Percentiles rank a stretch among this genome's conserved stretches.
These are phyloP conservation scores for Russula abietina DNA, from an alignment of 768 basidiomycete species.

Conservation along the genomic window DNA sequence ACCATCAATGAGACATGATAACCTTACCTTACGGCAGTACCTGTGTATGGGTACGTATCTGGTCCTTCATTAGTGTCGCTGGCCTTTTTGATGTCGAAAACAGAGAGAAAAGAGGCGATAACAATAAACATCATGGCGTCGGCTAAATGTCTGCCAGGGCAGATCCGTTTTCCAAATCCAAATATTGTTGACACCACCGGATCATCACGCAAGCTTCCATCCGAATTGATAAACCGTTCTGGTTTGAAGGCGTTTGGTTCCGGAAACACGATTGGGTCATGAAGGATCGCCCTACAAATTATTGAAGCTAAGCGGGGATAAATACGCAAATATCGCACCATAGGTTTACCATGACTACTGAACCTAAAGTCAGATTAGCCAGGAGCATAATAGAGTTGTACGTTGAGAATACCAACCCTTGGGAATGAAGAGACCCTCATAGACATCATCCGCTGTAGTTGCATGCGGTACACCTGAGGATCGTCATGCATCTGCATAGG, in stretches of 20 bases:
- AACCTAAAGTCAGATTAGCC: slow-evolving; percentile 2
- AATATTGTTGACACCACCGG: not conserved
- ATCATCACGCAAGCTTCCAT: too few species aligned
- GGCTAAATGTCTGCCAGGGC: not conserved
- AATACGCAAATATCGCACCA: slow-evolving; percentile 13
- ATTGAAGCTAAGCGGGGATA: too few species aligned
- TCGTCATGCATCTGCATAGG: too few species aligned
- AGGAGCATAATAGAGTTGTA: not conserved
- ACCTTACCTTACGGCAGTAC: not conserved
- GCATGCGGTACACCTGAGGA: slow-evolving; percentile 21
- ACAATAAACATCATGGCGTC: slow-evolving; percentile 1
- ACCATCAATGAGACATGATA: not conserved
- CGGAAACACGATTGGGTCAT: too few species aligned
- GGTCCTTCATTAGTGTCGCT: not conserved
- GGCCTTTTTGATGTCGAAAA: not conserved
- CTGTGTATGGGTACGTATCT: not conserved
- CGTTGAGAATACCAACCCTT: not conserved
- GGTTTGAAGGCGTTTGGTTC: too few species aligned
- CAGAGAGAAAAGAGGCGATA: not conserved
- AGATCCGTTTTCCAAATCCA: not conserved
- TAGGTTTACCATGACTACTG: slow-evolving; percentile 22
- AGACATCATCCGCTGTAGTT: slow-evolving; percentile 18
- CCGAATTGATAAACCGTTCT: too few species aligned
- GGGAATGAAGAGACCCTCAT: slow-evolving; percentile 24
- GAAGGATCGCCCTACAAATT: too few species aligned